Evolutionary conservation across 768 basidiomycete genomes (phyloP).

Genomic region (Coprinopsis strossmayeri): DNA sequence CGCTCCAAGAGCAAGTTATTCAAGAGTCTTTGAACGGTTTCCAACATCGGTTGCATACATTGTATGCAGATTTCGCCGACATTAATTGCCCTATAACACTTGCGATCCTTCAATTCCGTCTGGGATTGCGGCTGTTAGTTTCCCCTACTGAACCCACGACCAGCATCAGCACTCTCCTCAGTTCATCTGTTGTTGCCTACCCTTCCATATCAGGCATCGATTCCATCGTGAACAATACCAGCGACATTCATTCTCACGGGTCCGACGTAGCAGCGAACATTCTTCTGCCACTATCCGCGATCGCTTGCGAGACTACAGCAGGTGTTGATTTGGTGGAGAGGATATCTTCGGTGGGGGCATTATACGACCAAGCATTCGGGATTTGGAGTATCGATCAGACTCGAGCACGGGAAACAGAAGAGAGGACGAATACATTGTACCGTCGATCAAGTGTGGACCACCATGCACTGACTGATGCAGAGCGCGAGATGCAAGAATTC

Average conservation of each 20-base stretch:
- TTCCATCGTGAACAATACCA: constrained; percentile 22
- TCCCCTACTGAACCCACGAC: constrained; percentile 14
- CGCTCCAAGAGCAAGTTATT: constrained; percentile 57
- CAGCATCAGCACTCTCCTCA: constrained; percentile 16
- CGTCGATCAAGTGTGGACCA: constrained; percentile 51
- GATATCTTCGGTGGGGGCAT: constrained; percentile 33
- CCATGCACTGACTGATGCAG: constrained; percentile 55
- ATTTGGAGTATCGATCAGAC: constrained; percentile 82
- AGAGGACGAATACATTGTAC: constrained; percentile 71
- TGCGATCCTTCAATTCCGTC: constrained; percentile 56
- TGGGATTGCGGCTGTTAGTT: constrained; percentile 60
- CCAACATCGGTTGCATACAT: constrained; percentile 56
- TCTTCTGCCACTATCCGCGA: constrained; percentile 41
- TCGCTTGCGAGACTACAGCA: constrained; percentile 36
- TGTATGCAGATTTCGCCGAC: constrained; percentile 69
- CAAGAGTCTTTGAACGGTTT: constrained; percentile 81
- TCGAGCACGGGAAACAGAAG: constrained; percentile 56
- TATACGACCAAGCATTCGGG: constrained; percentile 66
- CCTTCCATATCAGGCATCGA: constrained; percentile 44
- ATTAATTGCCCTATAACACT: constrained; percentile 60
- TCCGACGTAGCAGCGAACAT: constrained; percentile 19
- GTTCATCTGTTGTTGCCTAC: constrained; percentile 40
- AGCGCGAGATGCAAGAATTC: constrained; percentile 81
- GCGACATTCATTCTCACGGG: constrained; percentile 7
- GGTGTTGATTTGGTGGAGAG: constrained; percentile 28